These are phyloP conservation scores for Exophiala calicioides DNA, from an alignment of 2,329 filamentous ascomycete genomes.

Conservation along the genomic window DNA sequence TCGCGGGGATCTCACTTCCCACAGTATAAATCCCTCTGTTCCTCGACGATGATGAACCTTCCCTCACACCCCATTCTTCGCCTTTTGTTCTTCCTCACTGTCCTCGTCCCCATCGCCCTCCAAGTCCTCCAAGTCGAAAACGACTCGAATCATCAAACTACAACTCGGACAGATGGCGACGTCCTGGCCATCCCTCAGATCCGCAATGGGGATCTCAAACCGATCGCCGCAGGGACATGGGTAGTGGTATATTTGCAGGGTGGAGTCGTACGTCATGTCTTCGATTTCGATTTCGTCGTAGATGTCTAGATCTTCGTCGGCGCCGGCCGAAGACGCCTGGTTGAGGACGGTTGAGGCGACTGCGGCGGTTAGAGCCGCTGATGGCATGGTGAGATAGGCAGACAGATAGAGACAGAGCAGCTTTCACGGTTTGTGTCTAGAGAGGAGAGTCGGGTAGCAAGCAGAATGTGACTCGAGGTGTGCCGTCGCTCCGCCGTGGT, in stretches of 20 bases:
- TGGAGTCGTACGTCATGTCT: slow-evolving; percentile 89
- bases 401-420: not conserved
- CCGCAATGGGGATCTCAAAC: slow-evolving; percentile 84
- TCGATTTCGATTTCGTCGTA: slow-evolving; percentile 99
- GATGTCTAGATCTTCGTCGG: slow-evolving; percentile 64
- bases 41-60: no score
- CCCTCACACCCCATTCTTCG: no score
- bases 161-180: slow-evolving; percentile 98
- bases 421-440: no score
- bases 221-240: slow-evolving; percentile 96
- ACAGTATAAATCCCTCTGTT: no score
- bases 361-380: slow-evolving; percentile 12
- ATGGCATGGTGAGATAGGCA: slow-evolving; percentile 9
- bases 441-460: no score
- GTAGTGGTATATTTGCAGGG: slow-evolving; percentile 87
- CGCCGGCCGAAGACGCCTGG: not conserved
- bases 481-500: no score
- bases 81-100: slow-evolving; percentile 8
- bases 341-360: slow-evolving; percentile 13
- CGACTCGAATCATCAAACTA: slow-evolving; percentile 92
- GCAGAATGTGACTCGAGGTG: no score
- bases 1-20: no score
- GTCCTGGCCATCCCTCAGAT: slow-evolving; percentile 84
- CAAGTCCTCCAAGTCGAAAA: slow-evolving; percentile 75
- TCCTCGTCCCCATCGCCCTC: slow-evolving; percentile 12